Base-by-base conservation (phyloP, 1,284 basidiomycete genomes). In the Boletus smithii region DNA sequence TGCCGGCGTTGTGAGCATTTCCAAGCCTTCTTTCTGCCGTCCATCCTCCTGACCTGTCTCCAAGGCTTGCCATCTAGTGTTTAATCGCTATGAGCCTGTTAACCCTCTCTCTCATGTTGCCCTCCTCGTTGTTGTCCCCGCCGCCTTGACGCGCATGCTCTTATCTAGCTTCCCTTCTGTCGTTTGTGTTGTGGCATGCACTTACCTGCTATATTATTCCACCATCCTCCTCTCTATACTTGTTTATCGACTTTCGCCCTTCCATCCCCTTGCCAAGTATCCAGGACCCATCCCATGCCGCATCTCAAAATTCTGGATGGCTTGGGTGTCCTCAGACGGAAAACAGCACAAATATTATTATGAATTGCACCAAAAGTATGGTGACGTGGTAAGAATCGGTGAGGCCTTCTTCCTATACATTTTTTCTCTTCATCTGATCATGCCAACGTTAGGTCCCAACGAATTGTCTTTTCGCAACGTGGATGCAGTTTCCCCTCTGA, bases 391-490 rank as follows among this genome's bases (percentile, higher is more conserved):
- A 32, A 58, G 68, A 50, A 65, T 70, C 33, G 68, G 68, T 68
- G 44, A 42, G 56, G 23, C 17, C 17, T 39, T 26, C 38, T 26
- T 5, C 5, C 22, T 31, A 11, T n/a, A 8, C 44, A 8, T 16
- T 26, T 35, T 23, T 36, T 24, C 3, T 5, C 36, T 30, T 32
- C 16, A 7, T 31, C 45, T 44, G 32, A 61, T 40, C 8, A 3
- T 22, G 11, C 11, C 27, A 18, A 48, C 27, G 3, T 5, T 44
- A 80, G 79, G 79, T 40, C 79, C 79, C n/a, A 81, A 81, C 48
- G 77, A 80, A 38, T 50, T 81, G 9, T 77, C 74, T 0, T 69
- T 81, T 32, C 56, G 66, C 34, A 67, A 73, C 45, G 67, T 64
- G 7, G 62, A 66, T n/a, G 73, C 73, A 6, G 61, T 79, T 18